Conservation (phyloP, 2,329 filamentous ascomycete species). For the Pseudocercospora crystallina region DNA sequence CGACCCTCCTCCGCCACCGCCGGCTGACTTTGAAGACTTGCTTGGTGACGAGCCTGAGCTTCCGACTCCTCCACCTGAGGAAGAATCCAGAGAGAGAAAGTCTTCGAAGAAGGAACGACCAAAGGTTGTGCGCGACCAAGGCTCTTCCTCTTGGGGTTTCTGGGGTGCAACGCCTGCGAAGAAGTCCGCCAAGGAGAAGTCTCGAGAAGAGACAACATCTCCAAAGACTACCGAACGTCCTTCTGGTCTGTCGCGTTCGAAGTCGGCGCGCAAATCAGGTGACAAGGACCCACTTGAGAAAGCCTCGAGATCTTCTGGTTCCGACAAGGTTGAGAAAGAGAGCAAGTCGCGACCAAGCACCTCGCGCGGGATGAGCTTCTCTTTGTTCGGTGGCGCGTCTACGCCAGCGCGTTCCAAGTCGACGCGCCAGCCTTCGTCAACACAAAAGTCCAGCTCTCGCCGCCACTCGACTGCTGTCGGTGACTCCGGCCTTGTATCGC, state of each 20-base stretch:
- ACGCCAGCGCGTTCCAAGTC: slow-evolving; percentile 63
- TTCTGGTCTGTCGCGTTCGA: slow-evolving; percentile 53
- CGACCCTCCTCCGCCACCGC: slow-evolving; percentile 15
- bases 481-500: slow-evolving; percentile 66
- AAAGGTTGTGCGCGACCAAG: slow-evolving; percentile 70
- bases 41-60: slow-evolving; percentile 37
- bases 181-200: slow-evolving; percentile 50
- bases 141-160: slow-evolving; percentile 66
- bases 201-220: slow-evolving; percentile 40
- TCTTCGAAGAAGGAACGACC: slow-evolving; percentile 71
- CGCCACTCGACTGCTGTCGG: slow-evolving; percentile 59
- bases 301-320: slow-evolving; percentile 68
- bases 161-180: slow-evolving; percentile 58
- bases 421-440: slow-evolving; percentile 54
- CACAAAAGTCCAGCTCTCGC: slow-evolving; percentile 52
- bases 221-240: slow-evolving; percentile 40
- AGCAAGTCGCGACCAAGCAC: slow-evolving; percentile 54
- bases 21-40: slow-evolving; percentile 26
- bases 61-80: slow-evolving; percentile 51
- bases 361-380: slow-evolving; percentile 58
- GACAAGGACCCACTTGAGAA: slow-evolving; percentile 57
- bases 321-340: slow-evolving; percentile 64
- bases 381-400: slow-evolving; percentile 55
- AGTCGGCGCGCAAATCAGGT: slow-evolving; percentile 54
- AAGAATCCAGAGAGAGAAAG: slow-evolving; percentile 53